Percentiles rank a stretch among this genome's conserved stretches.
These are phyloP conservation scores for Wallacemonas collosoma DNA, from an alignment of 208 protist species.

Conservation along the genomic window DNA sequence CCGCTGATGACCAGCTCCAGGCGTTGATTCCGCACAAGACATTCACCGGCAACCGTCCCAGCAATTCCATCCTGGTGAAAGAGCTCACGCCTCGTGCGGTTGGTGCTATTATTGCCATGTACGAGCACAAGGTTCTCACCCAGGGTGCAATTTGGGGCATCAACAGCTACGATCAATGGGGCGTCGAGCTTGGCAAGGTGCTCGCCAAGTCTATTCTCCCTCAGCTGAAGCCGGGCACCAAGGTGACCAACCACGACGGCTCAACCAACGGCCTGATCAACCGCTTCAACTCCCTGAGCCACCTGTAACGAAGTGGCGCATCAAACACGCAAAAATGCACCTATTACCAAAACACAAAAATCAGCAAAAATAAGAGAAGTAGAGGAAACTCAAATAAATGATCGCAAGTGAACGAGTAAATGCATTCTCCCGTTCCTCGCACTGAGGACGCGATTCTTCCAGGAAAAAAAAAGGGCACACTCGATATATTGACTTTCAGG, in stretches of 20 bases:
- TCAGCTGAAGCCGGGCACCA: constrained; percentile 76
- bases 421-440: no score
- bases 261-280: constrained; percentile 97
- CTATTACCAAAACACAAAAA: constrained; percentile 11
- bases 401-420: no score
- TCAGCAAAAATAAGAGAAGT: neutral
- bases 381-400: no score
- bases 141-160: constrained; percentile 98
- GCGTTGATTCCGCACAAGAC: constrained; percentile 78
- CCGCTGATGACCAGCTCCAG: constrained; percentile 58
- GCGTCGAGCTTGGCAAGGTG: constrained; percentile 98
- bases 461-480: no score
- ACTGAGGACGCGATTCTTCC: no score
- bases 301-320: constrained; percentile 34
- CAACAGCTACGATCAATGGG: constrained; percentile 98
- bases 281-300: constrained; percentile 81
- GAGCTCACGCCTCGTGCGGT: constrained; percentile 93
- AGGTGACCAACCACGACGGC: constrained; percentile 83
- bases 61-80: constrained; percentile 95
- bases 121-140: constrained; percentile 98
- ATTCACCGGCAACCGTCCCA: constrained; percentile 95
- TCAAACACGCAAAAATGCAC: constrained; percentile 15
- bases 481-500: no score
- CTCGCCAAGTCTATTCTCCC: constrained; percentile 96
- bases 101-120: constrained; percentile 96